phyloP scores from a whole-genome alignment of 2,329 filamentous ascomycete genomes.

The Phialophora tarda region DNA sequence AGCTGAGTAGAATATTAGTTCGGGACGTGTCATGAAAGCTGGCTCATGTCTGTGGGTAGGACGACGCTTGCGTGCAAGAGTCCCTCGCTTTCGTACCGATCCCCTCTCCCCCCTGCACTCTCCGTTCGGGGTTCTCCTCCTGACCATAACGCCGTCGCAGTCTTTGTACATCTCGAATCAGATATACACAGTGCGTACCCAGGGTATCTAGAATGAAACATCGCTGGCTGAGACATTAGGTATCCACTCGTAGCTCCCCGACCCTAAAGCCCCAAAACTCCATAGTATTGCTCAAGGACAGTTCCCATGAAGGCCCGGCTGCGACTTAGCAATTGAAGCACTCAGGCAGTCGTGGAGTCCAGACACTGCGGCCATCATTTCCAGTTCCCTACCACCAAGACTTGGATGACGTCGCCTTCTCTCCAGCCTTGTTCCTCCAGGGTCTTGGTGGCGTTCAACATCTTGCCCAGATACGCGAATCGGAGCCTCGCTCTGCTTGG shows the following conservation, averaged over 20 bases:
- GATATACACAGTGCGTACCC: slow-evolving; percentile 22
- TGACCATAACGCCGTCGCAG: slow-evolving; percentile 5
- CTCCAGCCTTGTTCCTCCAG: slow-evolving; percentile 76
- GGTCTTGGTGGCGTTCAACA: slow-evolving; percentile 71
- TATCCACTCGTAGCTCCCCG: not conserved
- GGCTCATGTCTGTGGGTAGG: no score
- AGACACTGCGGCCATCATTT: slow-evolving; percentile 4
- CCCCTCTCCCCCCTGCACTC: not conserved
- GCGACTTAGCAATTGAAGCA: not conserved
- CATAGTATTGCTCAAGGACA: not conserved
- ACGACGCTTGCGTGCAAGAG: not conserved
- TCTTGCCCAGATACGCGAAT: slow-evolving; percentile 80
- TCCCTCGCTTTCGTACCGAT: not conserved
- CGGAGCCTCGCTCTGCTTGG: slow-evolving; percentile 65
- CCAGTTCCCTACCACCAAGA: slow-evolving; percentile 60
- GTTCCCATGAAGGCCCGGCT: not conserved
- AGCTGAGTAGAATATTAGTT: not conserved
- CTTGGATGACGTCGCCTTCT: slow-evolving; percentile 76
- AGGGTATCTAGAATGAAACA: slow-evolving; percentile 10
- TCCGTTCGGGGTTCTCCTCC: not conserved
- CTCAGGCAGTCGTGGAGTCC: not conserved
- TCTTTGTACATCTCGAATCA: slow-evolving; percentile 24
- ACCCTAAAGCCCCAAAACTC: not conserved
- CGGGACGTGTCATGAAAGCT: not conserved
- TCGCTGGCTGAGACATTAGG: slow-evolving; percentile 1